phyloP scores from a whole-genome alignment of 768 basidiomycete genomes.

The Dendrothele bispora region DNA sequence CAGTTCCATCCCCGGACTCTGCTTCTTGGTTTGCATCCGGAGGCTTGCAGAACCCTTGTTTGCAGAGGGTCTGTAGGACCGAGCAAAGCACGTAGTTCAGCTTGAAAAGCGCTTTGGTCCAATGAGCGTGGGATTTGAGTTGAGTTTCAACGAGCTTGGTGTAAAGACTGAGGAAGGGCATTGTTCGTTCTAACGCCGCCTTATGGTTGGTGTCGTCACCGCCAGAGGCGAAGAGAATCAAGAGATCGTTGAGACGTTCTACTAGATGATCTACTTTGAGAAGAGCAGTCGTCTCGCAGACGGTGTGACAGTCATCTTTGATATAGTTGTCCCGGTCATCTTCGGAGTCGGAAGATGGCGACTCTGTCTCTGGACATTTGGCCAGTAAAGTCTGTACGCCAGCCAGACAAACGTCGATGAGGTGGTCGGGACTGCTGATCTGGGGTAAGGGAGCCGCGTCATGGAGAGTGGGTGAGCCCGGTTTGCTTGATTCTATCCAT shows the following conservation, averaged over 20 bases:
- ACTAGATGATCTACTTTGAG: conserved; percentile 48
- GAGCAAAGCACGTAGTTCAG: conserved; percentile 76
- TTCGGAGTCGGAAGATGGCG: conserved; percentile 23
- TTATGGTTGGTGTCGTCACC: conserved; percentile 31
- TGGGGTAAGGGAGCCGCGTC: conserved; percentile 1
- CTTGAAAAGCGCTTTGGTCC: conserved; percentile 83
- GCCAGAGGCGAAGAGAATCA: conserved; percentile 37
- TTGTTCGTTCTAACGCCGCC: conserved; percentile 40
- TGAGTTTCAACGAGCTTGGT: conserved; percentile 54
- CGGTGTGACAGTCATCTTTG: conserved; percentile 41
- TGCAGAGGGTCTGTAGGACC: conserved; percentile 69
- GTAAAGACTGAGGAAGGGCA: conserved; percentile 79
- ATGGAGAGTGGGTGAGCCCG: neutral
- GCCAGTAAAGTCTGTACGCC: conserved; percentile 61
- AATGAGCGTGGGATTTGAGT: conserved; percentile 54
- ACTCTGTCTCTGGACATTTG: conserved; percentile 27
- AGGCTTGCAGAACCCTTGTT: conserved; percentile 92
- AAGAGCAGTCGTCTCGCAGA: conserved; percentile 45
- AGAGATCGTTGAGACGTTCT: conserved; percentile 36
- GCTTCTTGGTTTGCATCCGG: conserved; percentile 64
- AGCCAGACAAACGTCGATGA: conserved; percentile 67
- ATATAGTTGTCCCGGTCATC: conserved; percentile 49
- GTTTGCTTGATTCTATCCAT: conserved; percentile 4
- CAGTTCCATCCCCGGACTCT: conserved; percentile 47
- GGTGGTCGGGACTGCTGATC: conserved; percentile 24